phyloP scores from a whole-genome alignment of 805 yeast species.

The Starmerella sirachaensis region DNA sequence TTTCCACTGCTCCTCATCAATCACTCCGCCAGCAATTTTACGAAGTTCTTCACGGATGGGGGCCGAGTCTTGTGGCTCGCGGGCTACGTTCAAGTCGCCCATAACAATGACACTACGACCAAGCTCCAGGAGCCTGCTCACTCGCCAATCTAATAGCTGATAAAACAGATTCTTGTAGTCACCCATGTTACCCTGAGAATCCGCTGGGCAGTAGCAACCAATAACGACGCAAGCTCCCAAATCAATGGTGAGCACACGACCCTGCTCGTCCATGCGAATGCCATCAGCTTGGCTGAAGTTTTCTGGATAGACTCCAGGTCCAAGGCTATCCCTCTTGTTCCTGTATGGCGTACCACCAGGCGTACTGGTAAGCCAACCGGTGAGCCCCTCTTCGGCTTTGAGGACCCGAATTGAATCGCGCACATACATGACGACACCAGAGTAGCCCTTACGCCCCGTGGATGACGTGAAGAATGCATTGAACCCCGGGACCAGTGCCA shows the following conservation, averaged over 20 bases:
- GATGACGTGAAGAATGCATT: conserved; percentile 63
- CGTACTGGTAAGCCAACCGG: conserved; percentile 40
- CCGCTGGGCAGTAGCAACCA: conserved; percentile 80
- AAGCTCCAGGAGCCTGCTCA: conserved; percentile 37
- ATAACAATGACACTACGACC: conserved; percentile 65
- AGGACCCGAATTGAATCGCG: conserved; percentile 44
- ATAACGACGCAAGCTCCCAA: conserved; percentile 37
- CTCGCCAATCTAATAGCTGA: conserved; percentile 46
- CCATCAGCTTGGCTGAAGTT: conserved; percentile 46
- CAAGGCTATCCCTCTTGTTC: not conserved
- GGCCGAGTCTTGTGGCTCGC: conserved; percentile 75
- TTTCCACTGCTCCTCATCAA: conserved; percentile 27
- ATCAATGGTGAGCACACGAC: conserved; percentile 69
- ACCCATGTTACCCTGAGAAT: conserved; percentile 57
- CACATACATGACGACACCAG: conserved; percentile 78
- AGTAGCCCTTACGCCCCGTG: conserved; percentile 59
- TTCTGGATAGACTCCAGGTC: conserved; percentile 11
- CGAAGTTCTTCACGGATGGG: conserved; percentile 43
- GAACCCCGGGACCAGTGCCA: conserved; percentile 46
- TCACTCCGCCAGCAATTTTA: conserved; percentile 22
- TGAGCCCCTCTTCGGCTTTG: conserved; percentile 83
- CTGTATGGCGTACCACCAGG: conserved; percentile 12
- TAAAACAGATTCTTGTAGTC: conserved; percentile 51
- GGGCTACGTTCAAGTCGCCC: conserved; percentile 81
- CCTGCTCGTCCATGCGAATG: conserved; percentile 60